Evolutionary conservation across 2,329 filamentous ascomycete species (phyloP), one percentile per base, ranked within the genome.

Genomic region (Aspergillus amoenus): DNA sequence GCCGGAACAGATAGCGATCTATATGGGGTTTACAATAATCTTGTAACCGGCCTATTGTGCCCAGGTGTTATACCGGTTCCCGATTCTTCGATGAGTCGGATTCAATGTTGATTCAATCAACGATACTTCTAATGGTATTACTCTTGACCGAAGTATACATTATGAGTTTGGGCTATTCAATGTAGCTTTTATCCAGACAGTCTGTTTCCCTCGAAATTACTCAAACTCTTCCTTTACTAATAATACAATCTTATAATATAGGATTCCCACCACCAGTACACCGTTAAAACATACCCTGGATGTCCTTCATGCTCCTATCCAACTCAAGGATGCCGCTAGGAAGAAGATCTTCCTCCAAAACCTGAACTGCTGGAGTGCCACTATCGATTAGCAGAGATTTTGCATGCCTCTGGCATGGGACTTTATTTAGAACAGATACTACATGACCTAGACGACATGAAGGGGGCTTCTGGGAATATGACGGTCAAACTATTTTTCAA

Each of bases 61-160:
- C 52, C 48, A 24, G 13, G 34, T 52, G 5, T 24, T 58, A 3
- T 55, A 22, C 7, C 52, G 47, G 9, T 58, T 55, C 15, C 56
- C 46, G 7, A n/a, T n/a, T 13, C 9, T 50, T 17, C 13, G 32
- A 24, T 5, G 32, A 17, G 24, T 39, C 12, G 17, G 17, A 7
- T 21, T 49, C n/a, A 7, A 7, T 12, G 46, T 49, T 17, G 46
- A 24, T 8, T 18, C 7, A 3, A 49, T 40, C 18, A n/a, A 49
- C 18, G 11, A 24, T 1, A 9, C n/a, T 11, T 18, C 2, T 8
- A 40, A 49, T 17, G 46, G 46, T 2, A 5, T 49, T 9, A 49
- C 46, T 11, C 15, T 39, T 3, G 18, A 18, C 3, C 8, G 11
- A 6, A 4, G 2, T 9, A 17, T 49, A 9, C 46, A 49, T 15